phyloP scores from a whole-genome alignment of 1,284 basidiomycete genomes.

The Leccinum fallax region DNA sequence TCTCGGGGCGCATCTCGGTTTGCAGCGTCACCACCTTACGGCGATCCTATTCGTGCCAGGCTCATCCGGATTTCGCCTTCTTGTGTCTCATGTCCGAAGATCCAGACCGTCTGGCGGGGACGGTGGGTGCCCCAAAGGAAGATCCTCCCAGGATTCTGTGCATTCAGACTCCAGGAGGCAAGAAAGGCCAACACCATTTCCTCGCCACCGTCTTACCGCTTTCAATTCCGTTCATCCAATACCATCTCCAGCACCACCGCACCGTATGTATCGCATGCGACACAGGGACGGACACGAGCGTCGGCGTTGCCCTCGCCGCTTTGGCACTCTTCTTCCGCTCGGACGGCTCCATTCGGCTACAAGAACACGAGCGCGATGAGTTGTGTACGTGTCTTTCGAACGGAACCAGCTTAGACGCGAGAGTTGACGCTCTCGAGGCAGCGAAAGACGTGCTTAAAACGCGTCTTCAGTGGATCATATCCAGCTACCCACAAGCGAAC shows the following conservation, averaged over 20 bases:
- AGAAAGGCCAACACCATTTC: conserved; percentile 56
- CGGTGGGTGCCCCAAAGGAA: neutral
- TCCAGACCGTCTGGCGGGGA: neutral
- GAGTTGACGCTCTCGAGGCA: conserved; percentile 1
- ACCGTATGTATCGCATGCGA: conserved; percentile 57
- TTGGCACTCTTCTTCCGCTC: conserved; percentile 62
- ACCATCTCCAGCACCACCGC: conserved; percentile 40
- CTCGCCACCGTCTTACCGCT: conserved; percentile 51
- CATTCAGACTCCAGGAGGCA: conserved; percentile 45
- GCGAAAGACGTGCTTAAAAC: conserved; percentile 65
- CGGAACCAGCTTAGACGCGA: neutral
- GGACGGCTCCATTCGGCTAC: conserved; percentile 42
- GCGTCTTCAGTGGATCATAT: conserved; percentile 81
- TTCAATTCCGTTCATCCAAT: conserved; percentile 49
- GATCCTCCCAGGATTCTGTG: conserved; percentile 23
- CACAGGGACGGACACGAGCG: conserved; percentile 58
- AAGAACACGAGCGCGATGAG: conserved; percentile 7
- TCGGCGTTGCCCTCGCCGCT: conserved; percentile 63
- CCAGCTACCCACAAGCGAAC: conserved; percentile 69
- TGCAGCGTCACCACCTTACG: conserved; percentile 37
- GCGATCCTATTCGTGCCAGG: conserved; percentile 6
- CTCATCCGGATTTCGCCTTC: conserved; percentile 8
- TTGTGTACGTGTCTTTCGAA: conserved; percentile 22
- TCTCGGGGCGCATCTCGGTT: conserved; percentile 43
- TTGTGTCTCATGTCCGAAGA: conserved; percentile 21